Conservation (phyloP, 169 alveolate species). For the Plasmodium yoelii region DNA sequence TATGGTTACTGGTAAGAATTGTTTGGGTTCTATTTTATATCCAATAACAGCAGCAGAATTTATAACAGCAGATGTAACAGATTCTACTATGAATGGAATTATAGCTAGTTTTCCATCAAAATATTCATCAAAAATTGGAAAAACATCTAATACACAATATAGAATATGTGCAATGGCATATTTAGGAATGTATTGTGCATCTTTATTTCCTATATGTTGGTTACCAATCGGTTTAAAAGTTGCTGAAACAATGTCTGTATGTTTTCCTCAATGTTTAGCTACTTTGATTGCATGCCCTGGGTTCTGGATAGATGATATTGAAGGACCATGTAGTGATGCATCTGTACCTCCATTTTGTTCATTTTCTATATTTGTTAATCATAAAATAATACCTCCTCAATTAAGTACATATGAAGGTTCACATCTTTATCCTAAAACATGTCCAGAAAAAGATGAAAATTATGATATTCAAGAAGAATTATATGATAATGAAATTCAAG, state of each 20-base stretch:
- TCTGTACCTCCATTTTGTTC: constrained; percentile 91
- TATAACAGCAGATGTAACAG: constrained; percentile 87
- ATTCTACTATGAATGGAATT: constrained; percentile 88
- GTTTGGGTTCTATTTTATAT: constrained; percentile 88
- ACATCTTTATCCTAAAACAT: constrained; percentile 83
- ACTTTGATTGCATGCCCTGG: constrained; percentile 91
- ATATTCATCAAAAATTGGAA: constrained; percentile 89
- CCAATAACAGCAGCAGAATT: constrained; percentile 90
- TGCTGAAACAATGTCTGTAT: constrained; percentile 55
- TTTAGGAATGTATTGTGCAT: constrained; percentile 90
- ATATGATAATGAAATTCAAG: constrained; percentile 4
- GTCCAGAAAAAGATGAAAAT: constrained; percentile 78
- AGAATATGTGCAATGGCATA: constrained; percentile 87
- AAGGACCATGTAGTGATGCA: constrained; percentile 82
- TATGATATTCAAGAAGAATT: constrained; percentile 49
- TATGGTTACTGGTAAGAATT: constrained; percentile 89
- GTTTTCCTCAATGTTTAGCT: constrained; percentile 90
- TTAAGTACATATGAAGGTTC: constrained; percentile 86
- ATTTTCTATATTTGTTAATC: constrained; percentile 86
- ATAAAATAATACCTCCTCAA: constrained; percentile 88
- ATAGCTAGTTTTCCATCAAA: constrained; percentile 89
- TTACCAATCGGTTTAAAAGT: constrained; percentile 83
- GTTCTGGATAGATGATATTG: constrained; percentile 88
- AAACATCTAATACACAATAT: constrained; percentile 87
- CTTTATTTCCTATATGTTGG: constrained; percentile 89